Base-by-base conservation (phyloP, 371 early-diverging fungal species). In the Nosema muscidifuracis region DNA sequence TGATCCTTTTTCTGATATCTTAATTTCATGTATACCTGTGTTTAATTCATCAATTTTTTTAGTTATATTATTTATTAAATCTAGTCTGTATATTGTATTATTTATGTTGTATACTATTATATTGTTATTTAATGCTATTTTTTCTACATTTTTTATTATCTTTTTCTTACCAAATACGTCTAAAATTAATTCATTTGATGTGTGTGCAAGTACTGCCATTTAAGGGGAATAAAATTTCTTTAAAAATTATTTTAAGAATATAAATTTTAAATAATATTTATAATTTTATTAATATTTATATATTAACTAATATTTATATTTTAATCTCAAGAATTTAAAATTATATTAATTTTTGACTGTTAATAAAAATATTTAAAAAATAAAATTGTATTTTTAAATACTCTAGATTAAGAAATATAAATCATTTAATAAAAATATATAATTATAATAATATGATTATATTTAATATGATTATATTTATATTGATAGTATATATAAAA, bases 141-240 rank as follows among this genome's bases (percentile, higher is more conserved):
- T 47, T 1, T 66, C 51, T 26, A 53, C 55, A 47, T 67, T 75
- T 50, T 70, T 62, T 10, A 76, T 47, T n/a, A 44, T 28, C 20
- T 44, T 34, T 43, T 76, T 55, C 10, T 56, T 40, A 16, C 70
- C 71, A 67, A 82, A 80, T 16, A 80, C 74, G 62, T 82, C 80
- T 22, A 82, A 64, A 20, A 67, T 71, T 26, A 82, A 51, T n/a
- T 79, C 79, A 16, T 55, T 69, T 57, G 81, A 67, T 10, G 62
- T n/a, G 22, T 80, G 63, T 43, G 80, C 73, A 24, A 76, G 34
- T 60, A 82, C 69, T 57, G 79, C 68, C 79, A 79, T 79, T 47
- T 47, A 31, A 56, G 47, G 71, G 70, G 31, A 22, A n/a, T 15
- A 71, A 64, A 64, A n/a, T n/a, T n/a, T n/a, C n/a, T n/a, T n/a